Percentiles rank a stretch among this genome's conserved stretches.
Evolutionary conservation across 2,329 filamentous ascomycete genomes (phyloP).

Genomic region (Furcasterigmium furcatum): DNA sequence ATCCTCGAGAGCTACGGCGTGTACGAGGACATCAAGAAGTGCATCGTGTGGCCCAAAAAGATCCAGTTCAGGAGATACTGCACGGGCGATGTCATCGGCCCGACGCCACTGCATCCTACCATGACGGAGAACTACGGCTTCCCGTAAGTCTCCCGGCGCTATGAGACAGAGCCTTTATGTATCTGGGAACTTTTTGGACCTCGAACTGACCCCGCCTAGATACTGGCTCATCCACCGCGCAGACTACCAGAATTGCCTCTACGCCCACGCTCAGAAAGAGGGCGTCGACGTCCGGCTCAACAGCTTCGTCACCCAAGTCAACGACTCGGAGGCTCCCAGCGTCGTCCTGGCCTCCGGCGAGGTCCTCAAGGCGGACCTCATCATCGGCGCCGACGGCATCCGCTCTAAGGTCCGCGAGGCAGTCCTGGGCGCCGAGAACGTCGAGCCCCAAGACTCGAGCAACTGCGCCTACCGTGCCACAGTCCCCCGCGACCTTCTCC

Average conservation of each 20-base stretch:
- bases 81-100: no score
- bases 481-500: not conserved
- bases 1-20: not conserved
- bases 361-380: not conserved
- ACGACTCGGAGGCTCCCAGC: no score
- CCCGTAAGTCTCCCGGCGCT: no score
- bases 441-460: not conserved
- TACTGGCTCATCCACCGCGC: slow-evolving; percentile 1
- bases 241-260: not conserved
- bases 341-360: not conserved
- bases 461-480: not conserved
- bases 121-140: slow-evolving; percentile 7
- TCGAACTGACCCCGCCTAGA: not conserved
- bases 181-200: no score
- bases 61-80: not conserved
- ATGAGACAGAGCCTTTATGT: no score
- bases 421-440: not conserved
- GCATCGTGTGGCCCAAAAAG: not conserved
- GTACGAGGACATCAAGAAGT: not conserved
- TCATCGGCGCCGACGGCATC: not conserved
- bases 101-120: slow-evolving; percentile 5
- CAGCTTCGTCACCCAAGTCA: not conserved
- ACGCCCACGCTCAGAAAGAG: not conserved
- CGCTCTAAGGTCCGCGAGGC: not conserved
- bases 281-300: not conserved